phyloP scores from a whole-genome alignment of 495 filamentous ascomycete genomes.

The Aspergillus heteromorphus region DNA sequence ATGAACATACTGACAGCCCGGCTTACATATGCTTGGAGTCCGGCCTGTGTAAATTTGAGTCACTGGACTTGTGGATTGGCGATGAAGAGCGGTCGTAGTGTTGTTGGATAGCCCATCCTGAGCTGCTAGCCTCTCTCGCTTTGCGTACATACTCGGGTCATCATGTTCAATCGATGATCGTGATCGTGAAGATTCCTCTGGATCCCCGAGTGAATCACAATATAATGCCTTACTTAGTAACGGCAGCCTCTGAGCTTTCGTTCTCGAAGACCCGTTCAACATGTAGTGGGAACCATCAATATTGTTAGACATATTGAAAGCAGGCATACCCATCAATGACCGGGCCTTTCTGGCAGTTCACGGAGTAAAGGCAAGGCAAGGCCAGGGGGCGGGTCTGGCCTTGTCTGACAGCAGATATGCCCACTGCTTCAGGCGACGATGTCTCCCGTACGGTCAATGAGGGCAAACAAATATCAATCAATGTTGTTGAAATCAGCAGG shows the following conservation, averaged over 20 bases:
- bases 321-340: not conserved
- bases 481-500: not conserved
- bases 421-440: not conserved
- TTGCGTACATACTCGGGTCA: constrained; percentile 49
- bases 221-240: constrained; percentile 51
- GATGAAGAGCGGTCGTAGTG: constrained; percentile 33
- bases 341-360: not conserved
- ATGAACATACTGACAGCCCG: constrained; percentile 50
- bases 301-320: constrained; percentile 14
- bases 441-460: not conserved
- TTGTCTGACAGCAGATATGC: not conserved
- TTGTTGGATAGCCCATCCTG: constrained; percentile 27
- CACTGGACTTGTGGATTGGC: constrained; percentile 51
- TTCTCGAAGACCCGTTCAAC: constrained; percentile 18
- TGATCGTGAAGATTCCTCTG: constrained; percentile 52
- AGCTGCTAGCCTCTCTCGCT: constrained; percentile 34
- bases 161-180: constrained; percentile 53
- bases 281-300: constrained; percentile 13
- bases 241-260: constrained; percentile 50
- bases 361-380: not conserved
- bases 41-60: constrained; percentile 49
- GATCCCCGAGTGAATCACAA: constrained; percentile 37
- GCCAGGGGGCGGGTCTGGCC: no score
- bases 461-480: not conserved
- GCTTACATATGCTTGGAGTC: constrained; percentile 44